Evolutionary conservation across 306 rosid genomes (phyloP).

Genomic region (Hippophae gyantsensis): DNA sequence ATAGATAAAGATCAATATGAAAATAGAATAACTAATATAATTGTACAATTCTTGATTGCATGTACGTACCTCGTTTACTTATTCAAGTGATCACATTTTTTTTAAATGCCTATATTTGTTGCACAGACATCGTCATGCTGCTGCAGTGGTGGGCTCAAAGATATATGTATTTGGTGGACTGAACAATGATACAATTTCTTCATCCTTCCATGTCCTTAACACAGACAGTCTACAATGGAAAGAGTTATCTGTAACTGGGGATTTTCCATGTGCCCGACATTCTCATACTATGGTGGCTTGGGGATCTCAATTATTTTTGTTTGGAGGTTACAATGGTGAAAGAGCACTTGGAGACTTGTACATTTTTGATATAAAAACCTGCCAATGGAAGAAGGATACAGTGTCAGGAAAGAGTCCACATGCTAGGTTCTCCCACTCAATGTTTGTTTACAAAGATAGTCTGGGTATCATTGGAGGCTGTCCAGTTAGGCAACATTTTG

Average conservation of each 20-base stretch:
- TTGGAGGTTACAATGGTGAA: slow-evolving; percentile 78
- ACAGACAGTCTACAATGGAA: slow-evolving; percentile 51
- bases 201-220: slow-evolving; percentile 61
- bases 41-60: not conserved
- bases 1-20: no score
- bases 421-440: slow-evolving; percentile 88
- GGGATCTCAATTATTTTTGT: slow-evolving; percentile 53
- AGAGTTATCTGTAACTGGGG: slow-evolving; percentile 50
- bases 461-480: slow-evolving; percentile 91
- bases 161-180: slow-evolving; percentile 94
- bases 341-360: slow-evolving; percentile 81
- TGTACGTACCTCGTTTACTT: not conserved
- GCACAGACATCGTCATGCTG: slow-evolving; percentile 89
- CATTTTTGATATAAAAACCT: slow-evolving; percentile 49
- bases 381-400: slow-evolving; percentile 65
- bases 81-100: not conserved
- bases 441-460: slow-evolving; percentile 61
- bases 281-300: slow-evolving; percentile 84
- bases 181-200: slow-evolving; percentile 47
- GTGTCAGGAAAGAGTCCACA: slow-evolving; percentile 63
- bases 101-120: slow-evolving; percentile 14
- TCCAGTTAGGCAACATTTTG: slow-evolving; percentile 64
- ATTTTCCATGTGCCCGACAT: slow-evolving; percentile 71
- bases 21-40: no score
- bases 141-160: slow-evolving; percentile 54